Percentiles rank a stretch among this genome's conserved stretches.
Conservation (phyloP, 1,139 yeast genomes). For the Hansenula lynferdii region DNA sequence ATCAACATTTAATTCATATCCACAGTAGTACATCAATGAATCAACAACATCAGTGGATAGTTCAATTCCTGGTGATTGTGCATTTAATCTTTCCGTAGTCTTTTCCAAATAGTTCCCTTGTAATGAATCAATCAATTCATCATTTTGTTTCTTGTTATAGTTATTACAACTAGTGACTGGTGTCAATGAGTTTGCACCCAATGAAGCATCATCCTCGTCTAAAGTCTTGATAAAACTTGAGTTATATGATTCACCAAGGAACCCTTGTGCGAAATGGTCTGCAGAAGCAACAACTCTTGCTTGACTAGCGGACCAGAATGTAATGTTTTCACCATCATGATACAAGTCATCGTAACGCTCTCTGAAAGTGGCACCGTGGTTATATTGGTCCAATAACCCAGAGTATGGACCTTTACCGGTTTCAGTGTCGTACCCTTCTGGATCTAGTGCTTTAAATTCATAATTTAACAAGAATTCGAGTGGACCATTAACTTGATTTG, state of each 20-base stretch:
- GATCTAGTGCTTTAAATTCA: constrained; percentile 11
- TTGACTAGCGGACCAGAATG: constrained; percentile 14
- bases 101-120: constrained; percentile 16
- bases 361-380: constrained; percentile 15
- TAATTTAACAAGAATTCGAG: constrained; percentile 11
- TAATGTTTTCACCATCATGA: constrained; percentile 4
- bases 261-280: constrained; percentile 15
- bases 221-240: constrained; percentile 8
- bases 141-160: constrained; percentile 17
- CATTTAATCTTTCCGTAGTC: constrained; percentile 25
- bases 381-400: constrained; percentile 13
- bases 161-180: constrained; percentile 22
- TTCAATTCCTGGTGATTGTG: constrained; percentile 33
- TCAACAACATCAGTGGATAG: constrained; percentile 35
- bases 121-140: constrained; percentile 14
- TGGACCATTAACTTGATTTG: constrained; percentile 11
- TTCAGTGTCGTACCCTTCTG: constrained; percentile 10
- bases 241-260: constrained; percentile 9
- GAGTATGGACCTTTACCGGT: constrained; percentile 17
- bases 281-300: constrained; percentile 18
- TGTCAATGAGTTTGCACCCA: constrained; percentile 34
- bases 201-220: constrained; percentile 23
- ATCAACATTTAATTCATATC: constrained; percentile 46
- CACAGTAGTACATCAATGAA: constrained; percentile 41
- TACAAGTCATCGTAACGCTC: constrained; percentile 10